phyloP scores from a whole-genome alignment of 805 yeast species.

The Saccharomyces cerevisiae region DNA sequence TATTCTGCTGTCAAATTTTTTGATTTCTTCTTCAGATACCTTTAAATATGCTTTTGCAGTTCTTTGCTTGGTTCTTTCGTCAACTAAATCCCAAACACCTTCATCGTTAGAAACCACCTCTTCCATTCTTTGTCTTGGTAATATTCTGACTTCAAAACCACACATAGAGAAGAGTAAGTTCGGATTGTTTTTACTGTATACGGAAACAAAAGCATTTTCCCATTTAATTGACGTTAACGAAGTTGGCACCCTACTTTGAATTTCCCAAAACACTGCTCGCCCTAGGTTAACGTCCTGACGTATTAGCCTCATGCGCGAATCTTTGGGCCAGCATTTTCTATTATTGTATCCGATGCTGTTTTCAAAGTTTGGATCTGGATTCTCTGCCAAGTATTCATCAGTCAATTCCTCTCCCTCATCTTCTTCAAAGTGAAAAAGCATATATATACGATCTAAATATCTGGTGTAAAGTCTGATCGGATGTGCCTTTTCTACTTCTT shows the following conservation, averaged over 20 bases:
- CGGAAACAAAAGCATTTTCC: conserved; percentile 77
- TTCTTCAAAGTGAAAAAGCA: conserved; percentile 65
- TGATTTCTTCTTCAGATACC: conserved; percentile 75
- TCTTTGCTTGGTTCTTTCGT: conserved; percentile 66
- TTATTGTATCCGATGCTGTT: conserved; percentile 80
- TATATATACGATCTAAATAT: conserved; percentile 72
- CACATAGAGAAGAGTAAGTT: conserved; percentile 83
- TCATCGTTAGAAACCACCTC: conserved; percentile 55
- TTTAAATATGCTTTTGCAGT: conserved; percentile 83
- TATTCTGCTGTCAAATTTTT: conserved; percentile 71
- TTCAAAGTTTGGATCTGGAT: conserved; percentile 90
- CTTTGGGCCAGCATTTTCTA: conserved; percentile 91
- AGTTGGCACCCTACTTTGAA: conserved; percentile 68
- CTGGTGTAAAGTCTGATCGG: conserved; percentile 80
- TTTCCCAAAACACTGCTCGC: conserved; percentile 86
- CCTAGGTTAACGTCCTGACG: conserved; percentile 89
- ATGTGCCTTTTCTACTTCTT: conserved; percentile 50
- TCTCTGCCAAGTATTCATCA: conserved; percentile 68
- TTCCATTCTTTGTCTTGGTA: conserved; percentile 60
- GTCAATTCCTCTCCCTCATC: conserved; percentile 70
- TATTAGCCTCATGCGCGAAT: conserved; percentile 81
- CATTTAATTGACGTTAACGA: conserved; percentile 67
- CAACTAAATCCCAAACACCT: conserved; percentile 84
- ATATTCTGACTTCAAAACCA: conserved; percentile 87
- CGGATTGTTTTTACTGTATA: conserved; percentile 84